phyloP scores from a whole-genome alignment of 2,329 filamentous ascomycete species.

The Claviceps purpurea region DNA sequence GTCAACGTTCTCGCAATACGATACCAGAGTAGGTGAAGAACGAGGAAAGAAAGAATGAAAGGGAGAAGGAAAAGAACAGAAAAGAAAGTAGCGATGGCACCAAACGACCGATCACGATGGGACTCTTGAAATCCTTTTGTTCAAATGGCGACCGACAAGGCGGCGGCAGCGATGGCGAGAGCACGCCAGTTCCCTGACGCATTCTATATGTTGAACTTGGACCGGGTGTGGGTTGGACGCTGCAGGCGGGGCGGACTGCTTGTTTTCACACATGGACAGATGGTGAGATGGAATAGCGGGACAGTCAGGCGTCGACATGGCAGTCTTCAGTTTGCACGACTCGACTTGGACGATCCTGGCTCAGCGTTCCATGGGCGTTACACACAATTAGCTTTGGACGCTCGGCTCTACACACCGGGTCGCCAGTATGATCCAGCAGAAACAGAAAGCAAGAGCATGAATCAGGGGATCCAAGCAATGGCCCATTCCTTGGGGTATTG shows the following conservation, averaged over 20 bases:
- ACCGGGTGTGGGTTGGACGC: background rate
- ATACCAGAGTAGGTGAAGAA: slow-evolving; percentile 1
- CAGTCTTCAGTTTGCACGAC: too few species aligned
- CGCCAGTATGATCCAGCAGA: too few species aligned
- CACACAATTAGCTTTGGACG: too few species aligned
- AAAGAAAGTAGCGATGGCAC: background rate
- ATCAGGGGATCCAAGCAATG: too few species aligned
- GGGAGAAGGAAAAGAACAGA: background rate
- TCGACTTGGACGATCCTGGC: too few species aligned
- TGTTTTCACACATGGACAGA: background rate
- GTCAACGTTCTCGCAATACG: slow-evolving; percentile 2
- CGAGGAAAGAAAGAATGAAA: background rate
- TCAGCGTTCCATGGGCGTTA: too few species aligned
- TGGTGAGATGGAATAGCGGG: background rate
- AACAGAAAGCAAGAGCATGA: too few species aligned
- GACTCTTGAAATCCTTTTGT: background rate
- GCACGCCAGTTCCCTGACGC: slow-evolving; percentile 1
- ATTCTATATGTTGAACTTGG: slow-evolving; percentile 3
- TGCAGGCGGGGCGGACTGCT: background rate
- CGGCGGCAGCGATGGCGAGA: background rate
- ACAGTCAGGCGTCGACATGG: background rate
- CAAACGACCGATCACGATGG: slow-evolving; percentile 4
- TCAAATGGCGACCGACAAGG: background rate
- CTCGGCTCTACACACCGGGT: too few species aligned
- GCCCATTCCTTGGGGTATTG: too few species aligned